Conservation (phyloP, 1,139 yeast species). For the Candida smagusa region DNA sequence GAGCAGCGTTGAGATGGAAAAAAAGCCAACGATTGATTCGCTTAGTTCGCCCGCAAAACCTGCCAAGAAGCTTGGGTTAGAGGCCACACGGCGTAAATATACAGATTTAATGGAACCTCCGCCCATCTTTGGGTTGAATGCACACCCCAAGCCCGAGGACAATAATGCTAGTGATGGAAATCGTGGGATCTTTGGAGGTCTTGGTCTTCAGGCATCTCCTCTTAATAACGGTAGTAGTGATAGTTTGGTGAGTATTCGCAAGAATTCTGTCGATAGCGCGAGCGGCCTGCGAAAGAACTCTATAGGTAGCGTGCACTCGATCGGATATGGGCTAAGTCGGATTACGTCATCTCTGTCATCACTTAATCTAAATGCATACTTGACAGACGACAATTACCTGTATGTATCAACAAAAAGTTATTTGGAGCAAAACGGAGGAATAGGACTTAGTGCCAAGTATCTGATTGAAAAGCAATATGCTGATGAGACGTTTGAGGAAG, state of each 20-base stretch:
- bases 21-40: slow-evolving; percentile 33
- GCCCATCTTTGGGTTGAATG: slow-evolving; percentile 25
- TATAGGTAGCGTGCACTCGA: slow-evolving; percentile 12
- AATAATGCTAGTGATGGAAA: not conserved
- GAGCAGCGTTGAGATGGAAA: slow-evolving; percentile 7
- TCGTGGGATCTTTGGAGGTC: slow-evolving; percentile 1
- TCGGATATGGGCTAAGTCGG: slow-evolving; percentile 26
- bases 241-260: slow-evolving; percentile 1
- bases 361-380: slow-evolving; percentile 42
- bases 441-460: slow-evolving; percentile 3
- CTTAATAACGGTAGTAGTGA: slow-evolving; percentile 3
- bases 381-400: slow-evolving; percentile 34
- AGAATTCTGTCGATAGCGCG: no score
- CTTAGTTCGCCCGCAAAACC: slow-evolving; percentile 27
- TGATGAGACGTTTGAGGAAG: slow-evolving; percentile 5
- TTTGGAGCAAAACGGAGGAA: slow-evolving; percentile 1
- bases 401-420: slow-evolving; percentile 6
- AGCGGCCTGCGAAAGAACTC: slow-evolving; percentile 26
- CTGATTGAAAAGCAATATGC: slow-evolving; percentile 2
- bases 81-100: slow-evolving; percentile 13
- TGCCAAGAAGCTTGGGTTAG: slow-evolving; percentile 7
- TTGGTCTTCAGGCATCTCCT: slow-evolving; percentile 5
- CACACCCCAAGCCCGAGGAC: slow-evolving; percentile 6
- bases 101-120: slow-evolving; percentile 39
- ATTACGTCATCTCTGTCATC: slow-evolving; percentile 44